Base-by-base conservation (phyloP, 331 rosid species). In the Spiraea crenata region DNA sequence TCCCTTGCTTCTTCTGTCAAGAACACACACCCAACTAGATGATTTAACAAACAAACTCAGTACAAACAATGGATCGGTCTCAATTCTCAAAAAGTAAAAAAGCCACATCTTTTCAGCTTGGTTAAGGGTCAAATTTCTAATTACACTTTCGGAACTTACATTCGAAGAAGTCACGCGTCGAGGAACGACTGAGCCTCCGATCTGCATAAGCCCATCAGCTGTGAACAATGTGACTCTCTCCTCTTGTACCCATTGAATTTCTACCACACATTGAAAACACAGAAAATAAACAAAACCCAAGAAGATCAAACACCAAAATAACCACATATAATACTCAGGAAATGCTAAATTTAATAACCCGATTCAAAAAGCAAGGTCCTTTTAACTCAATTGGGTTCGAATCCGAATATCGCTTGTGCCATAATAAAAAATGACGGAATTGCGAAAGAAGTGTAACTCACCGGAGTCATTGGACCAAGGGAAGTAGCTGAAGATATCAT, bases 141-240 rank as follows among this genome's bases (percentile, higher is more conserved):
- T 40, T 31, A 62, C 9, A 40, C 49, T 17, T 9, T 25, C 31
- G 31, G 31, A 25, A 63, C 84, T 74, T 87, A 91, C 96, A 77
- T 87, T 87, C 5, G 88, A 85, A 63, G 92, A 79, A 67, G 84
- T 66, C 71, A 86, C 73, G 5, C 83, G 87, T 57, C 83, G 91
- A 55, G 99, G 99, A 72, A 87, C 85, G 74, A 89, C 65, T 72
- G 96, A 84, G 74, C 99, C 99, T 70, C 99, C 99, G 38, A 93
- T 86, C 86, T 93, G 99, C 79, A 91, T 58, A 25, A 93, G 87
- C 42, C 99, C 99, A 82, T 93, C 99, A 20, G 91, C 58, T 39
- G 99, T 93, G 91, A 93, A 89, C 77, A 93, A 82, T 7, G 98
- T 93, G 54, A 90, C 85, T 80, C 86, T 85, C 55, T 90, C 95